phyloP scores from a whole-genome alignment of 208 protist genomes.

The Wallacemonas sp. region DNA sequence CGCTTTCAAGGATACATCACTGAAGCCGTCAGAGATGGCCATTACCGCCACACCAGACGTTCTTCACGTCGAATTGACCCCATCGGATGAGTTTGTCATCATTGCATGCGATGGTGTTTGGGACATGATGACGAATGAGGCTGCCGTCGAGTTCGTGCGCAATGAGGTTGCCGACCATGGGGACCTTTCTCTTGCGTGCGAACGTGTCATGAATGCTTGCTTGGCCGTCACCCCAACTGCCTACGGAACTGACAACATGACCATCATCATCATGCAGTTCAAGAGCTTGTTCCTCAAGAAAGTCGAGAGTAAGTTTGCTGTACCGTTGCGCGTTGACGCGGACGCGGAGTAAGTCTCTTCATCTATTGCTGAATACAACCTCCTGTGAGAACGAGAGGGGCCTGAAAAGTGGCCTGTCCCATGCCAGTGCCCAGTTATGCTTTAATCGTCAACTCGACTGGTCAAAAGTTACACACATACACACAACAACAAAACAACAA shows the following conservation, averaged over 20 bases:
- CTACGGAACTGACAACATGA: constrained; percentile 92
- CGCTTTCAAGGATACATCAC: constrained; percentile 79
- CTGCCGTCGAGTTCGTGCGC: constrained; percentile 88
- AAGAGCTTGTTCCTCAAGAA: constrained; percentile 87
- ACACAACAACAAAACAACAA: too few relatives aligned
- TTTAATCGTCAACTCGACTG: too few relatives aligned
- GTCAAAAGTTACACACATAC: too few relatives aligned
- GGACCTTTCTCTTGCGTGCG: constrained; percentile 84
- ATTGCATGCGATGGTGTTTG: constrained; percentile 94
- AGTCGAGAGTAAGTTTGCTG: constrained; percentile 55
- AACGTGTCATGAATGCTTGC: constrained; percentile 84
- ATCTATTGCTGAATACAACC: too few relatives aligned
- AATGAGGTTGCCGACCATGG: constrained; percentile 82
- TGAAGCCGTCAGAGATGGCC: constrained; percentile 75
- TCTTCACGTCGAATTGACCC: constrained; percentile 70
- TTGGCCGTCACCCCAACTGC: constrained; percentile 60
- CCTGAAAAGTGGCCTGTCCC: too few relatives aligned
- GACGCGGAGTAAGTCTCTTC: constrained; percentile 4
- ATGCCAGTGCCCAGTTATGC: too few relatives aligned
- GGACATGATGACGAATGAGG: constrained; percentile 92
- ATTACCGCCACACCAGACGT: constrained; percentile 81
- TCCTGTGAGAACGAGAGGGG: too few relatives aligned
- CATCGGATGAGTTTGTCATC: constrained; percentile 91
- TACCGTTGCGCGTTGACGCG: not conserved
- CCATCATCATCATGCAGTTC: constrained; percentile 88